A percentile compares a stretch with the other conserved stretches of the same genome.
These are phyloP conservation scores for Lizonia empirigonia DNA, from an alignment of 2,329 filamentous ascomycete genomes.

Conservation along the genomic window DNA sequence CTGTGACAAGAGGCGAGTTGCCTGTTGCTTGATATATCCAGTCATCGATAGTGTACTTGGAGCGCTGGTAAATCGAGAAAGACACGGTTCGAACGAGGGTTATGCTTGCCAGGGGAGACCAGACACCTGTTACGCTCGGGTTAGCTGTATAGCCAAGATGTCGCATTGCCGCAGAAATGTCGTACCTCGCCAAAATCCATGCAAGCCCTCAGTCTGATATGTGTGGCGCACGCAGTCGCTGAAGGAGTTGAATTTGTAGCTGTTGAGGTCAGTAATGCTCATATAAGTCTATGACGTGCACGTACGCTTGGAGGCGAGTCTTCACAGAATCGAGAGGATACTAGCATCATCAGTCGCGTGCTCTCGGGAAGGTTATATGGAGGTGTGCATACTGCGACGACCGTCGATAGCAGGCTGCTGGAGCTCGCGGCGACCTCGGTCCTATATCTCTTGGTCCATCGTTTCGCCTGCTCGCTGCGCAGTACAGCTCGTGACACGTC, in stretches of 20 bases:
- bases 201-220: slow-evolving; percentile 63
- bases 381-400: slow-evolving; percentile 62
- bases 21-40: slow-evolving; percentile 70
- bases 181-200: slow-evolving; percentile 61
- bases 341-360: slow-evolving; percentile 41
- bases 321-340: slow-evolving; percentile 90
- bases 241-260: slow-evolving; percentile 76
- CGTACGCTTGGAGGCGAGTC: slow-evolving; percentile 79
- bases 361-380: neutral
- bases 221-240: slow-evolving; percentile 76
- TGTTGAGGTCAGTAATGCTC: slow-evolving; percentile 28
- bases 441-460: slow-evolving; percentile 75
- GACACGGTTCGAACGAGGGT: slow-evolving; percentile 78
- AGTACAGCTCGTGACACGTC: slow-evolving; percentile 42
- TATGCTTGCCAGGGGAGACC: slow-evolving; percentile 79
- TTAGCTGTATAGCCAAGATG: slow-evolving; percentile 17
- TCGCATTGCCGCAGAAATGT: neutral
- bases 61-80: slow-evolving; percentile 78
- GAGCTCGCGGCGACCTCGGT: slow-evolving; percentile 80
- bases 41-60: slow-evolving; percentile 74
- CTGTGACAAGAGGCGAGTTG: slow-evolving; percentile 73
- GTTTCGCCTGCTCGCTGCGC: slow-evolving; percentile 53
- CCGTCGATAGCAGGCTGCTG: slow-evolving; percentile 77
- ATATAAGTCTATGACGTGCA: slow-evolving; percentile 6
- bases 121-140: slow-evolving; percentile 60